phyloP scores from a whole-genome alignment of 192 early-diverging fungal genomes.

The Martensiomyces pterosporus region DNA sequence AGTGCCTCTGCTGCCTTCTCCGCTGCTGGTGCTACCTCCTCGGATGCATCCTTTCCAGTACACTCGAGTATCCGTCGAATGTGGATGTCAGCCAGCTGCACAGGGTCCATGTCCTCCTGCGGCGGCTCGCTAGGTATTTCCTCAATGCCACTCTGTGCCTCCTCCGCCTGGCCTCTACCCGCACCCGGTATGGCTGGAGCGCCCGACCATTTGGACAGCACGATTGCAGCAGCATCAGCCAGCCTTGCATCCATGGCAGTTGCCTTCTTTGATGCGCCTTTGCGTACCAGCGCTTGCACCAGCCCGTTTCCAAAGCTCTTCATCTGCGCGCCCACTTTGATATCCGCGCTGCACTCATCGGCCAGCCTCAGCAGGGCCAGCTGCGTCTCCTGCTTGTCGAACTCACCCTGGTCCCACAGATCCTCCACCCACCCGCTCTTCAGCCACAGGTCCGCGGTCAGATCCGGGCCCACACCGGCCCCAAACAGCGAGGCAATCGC shows the following conservation, averaged over 20 bases:
- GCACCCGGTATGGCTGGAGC: conserved; percentile 32
- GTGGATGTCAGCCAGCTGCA: conserved; percentile 36
- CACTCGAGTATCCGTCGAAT: conserved; percentile 16
- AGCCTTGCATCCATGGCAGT: conserved; percentile 43
- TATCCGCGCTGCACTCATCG: conserved; percentile 46
- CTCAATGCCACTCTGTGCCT: conserved; percentile 1
- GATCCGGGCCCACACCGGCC: conserved; percentile 48
- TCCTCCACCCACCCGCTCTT: conserved; percentile 64
- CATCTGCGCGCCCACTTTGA: conserved; percentile 60
- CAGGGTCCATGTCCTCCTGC: conserved; percentile 17
- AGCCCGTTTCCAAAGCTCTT: conserved; percentile 56
- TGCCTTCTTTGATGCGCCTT: conserved; percentile 24
- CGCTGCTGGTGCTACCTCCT: conserved; percentile 26
- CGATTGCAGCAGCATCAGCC: conserved; percentile 55
- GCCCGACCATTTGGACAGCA: conserved; percentile 60
- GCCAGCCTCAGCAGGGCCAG: conserved; percentile 50
- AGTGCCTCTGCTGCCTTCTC: conserved; percentile 72
- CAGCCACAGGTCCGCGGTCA: conserved; percentile 57
- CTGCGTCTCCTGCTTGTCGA: conserved; percentile 65
- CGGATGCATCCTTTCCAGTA: conserved; percentile 18
- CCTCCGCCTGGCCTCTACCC: conserved; percentile 5
- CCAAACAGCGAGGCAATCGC: conserved; percentile 68
- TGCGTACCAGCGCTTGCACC: conserved; percentile 54
- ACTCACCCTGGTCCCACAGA: conserved; percentile 75
- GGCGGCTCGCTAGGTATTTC: conserved; percentile 11